Percentiles rank a stretch among this genome's conserved stretches.
Evolutionary conservation across 2,329 filamentous ascomycete genomes (phyloP).

Genomic region (Monilinia fructicola): DNA sequence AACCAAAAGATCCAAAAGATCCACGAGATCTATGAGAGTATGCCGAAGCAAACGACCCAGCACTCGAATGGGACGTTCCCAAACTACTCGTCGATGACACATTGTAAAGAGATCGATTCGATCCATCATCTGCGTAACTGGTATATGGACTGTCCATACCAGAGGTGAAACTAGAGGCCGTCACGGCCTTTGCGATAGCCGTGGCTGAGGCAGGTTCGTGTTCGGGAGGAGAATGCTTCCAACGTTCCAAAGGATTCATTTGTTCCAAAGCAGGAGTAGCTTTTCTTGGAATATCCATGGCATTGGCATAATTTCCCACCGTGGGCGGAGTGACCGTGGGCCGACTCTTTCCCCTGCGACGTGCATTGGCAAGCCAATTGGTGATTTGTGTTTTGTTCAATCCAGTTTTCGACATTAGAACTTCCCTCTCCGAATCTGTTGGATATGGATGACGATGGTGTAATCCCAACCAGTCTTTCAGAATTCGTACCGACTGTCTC

Average conservation of each 20-base stretch:
- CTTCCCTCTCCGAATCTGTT: slow-evolving; percentile 81
- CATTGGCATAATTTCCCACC: slow-evolving; percentile 57
- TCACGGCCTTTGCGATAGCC: slow-evolving; percentile 62
- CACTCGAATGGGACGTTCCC: slow-evolving; percentile 60
- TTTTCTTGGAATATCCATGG: slow-evolving; percentile 71
- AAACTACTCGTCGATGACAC: slow-evolving; percentile 60
- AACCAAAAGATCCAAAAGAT: slow-evolving; percentile 46
- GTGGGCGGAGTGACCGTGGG: slow-evolving; percentile 67
- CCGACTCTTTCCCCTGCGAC: slow-evolving; percentile 76
- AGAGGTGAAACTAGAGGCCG: slow-evolving; percentile 52
- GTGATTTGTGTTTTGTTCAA: slow-evolving; percentile 81
- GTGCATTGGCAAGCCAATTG: slow-evolving; percentile 90
- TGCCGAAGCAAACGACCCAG: slow-evolving; percentile 57
- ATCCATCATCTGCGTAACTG: slow-evolving; percentile 61
- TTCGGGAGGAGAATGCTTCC: slow-evolving; percentile 67
- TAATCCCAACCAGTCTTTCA: slow-evolving; percentile 81
- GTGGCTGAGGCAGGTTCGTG: slow-evolving; percentile 65
- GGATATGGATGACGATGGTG: slow-evolving; percentile 85
- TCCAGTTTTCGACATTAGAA: slow-evolving; percentile 74
- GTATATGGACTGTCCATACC: slow-evolving; percentile 56
- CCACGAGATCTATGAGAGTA: slow-evolving; percentile 59
- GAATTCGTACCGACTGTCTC: slow-evolving; percentile 71
- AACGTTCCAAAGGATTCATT: slow-evolving; percentile 66
- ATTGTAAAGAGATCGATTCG: slow-evolving; percentile 56
- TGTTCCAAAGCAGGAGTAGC: slow-evolving; percentile 54